A percentile compares a stretch with the other conserved stretches of the same genome.
phyloP scores from a whole-genome alignment of 2,329 filamentous ascomycete genomes.

The Davidsoniella neocaledoniae region DNA sequence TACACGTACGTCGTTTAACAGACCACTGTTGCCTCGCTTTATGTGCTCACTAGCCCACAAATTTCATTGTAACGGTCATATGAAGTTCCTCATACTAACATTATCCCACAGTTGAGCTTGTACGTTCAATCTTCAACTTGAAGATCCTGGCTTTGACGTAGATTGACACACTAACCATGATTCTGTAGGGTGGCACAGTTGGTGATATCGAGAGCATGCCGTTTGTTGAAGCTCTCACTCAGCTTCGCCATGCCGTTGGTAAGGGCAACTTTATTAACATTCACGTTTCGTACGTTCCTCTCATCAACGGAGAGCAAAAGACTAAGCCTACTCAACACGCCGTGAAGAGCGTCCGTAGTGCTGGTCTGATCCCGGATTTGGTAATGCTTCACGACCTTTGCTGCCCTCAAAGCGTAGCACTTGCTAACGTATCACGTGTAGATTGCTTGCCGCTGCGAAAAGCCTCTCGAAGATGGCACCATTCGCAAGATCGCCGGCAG shows the following conservation, averaged over 20 bases:
- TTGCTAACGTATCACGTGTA: constrained; percentile 18
- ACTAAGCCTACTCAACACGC: constrained; percentile 93
- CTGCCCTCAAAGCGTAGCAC: background rate
- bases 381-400: constrained; percentile 23
- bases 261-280: constrained; percentile 76
- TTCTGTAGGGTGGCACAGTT: constrained; percentile 38
- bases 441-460: constrained; percentile 87
- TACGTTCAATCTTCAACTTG: background rate
- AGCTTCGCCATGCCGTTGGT: constrained; percentile 56
- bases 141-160: background rate
- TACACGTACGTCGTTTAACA: too few relatives aligned
- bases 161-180: background rate
- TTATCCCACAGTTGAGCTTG: constrained; percentile 16
- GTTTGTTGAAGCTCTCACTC: constrained; percentile 73
- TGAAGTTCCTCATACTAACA: constrained; percentile 13
- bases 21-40: too few relatives aligned
- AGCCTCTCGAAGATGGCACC: constrained; percentile 53
- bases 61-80: background rate
- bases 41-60: too few relatives aligned
- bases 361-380: constrained; percentile 56
- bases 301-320: constrained; percentile 59
- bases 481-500: constrained; percentile 77
- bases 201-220: constrained; percentile 75
- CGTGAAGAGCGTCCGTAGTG: constrained; percentile 67
- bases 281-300: constrained; percentile 74